Conservation (phyloP, 2,329 filamentous ascomycete genomes). For the Grosmannia serpens region DNA sequence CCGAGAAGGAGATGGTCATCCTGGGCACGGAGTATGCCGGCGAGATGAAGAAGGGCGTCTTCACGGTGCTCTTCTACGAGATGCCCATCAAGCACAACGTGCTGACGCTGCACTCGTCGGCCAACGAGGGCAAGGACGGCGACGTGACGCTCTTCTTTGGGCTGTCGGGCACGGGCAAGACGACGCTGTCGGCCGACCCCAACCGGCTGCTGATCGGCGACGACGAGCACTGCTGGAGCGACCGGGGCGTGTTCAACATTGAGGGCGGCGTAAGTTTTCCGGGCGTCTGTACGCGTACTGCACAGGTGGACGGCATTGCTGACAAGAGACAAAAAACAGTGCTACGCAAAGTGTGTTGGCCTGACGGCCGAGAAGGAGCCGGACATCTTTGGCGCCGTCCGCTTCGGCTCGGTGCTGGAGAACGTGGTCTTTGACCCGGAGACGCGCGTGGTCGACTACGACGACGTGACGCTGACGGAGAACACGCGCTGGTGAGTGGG, state of each 20-base stretch:
- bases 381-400: constrained; percentile 92
- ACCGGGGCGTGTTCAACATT: constrained; percentile 96
- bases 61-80: constrained; percentile 99
- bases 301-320: no score
- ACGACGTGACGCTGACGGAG: constrained; percentile 88
- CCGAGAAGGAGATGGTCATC: constrained; percentile 99
- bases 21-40: constrained; percentile 97
- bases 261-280: constrained; percentile 55
- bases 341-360: constrained; percentile 98
- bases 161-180: constrained; percentile 97
- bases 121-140: constrained; percentile 88
- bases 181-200: constrained; percentile 90
- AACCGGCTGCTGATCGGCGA: constrained; percentile 95
- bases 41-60: constrained; percentile 97
- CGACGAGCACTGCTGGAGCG: constrained; percentile 99
- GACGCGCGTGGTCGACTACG: constrained; percentile 87
- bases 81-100: constrained; percentile 99
- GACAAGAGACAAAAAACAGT: constrained; percentile 24
- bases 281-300: no score
- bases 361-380: constrained; percentile 98
- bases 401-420: constrained; percentile 93
- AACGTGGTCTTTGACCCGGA: constrained; percentile 95
- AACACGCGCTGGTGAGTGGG: constrained; percentile 58
- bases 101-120: constrained; percentile 93
- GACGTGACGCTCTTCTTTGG: constrained; percentile 99